Base-by-base conservation (phyloP, 768 basidiomycete genomes). In the Rhodotorula paludigena region DNA sequence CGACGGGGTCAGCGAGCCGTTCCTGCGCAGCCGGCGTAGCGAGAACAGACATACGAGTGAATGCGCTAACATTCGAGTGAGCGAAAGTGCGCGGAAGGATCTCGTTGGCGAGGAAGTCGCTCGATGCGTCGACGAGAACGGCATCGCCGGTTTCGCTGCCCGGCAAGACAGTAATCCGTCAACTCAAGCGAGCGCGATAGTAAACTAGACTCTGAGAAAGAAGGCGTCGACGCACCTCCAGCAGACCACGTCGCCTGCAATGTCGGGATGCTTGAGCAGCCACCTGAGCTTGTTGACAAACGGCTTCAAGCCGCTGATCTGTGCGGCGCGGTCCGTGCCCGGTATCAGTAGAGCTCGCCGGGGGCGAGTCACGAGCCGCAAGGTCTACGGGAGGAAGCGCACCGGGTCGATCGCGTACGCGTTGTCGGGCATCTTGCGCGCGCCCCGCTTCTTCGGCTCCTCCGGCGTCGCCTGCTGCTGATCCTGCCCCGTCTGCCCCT, bases 251-350 rank as follows among this genome's bases (percentile, higher is more conserved):
- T 59, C 57, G 1, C 23, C 55, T 5, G 56, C 54, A 8, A 48
- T 25, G 5, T 41, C 49, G 11, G 61, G 51, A 21, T 63, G 25
- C 23, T 10, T 5, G 14, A 68, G 14, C 28, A 68, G 57, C 25
- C 18, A 68, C 7, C 66, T 33, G 10, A 68, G 35, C 55, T 68
- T 68, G 42, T 2, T 42, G 36, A 68, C 28, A 52, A 68, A 68
- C 21, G 66, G 66, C 51, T 59, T 68, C 30, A 63, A 25, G 21
- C 66, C 61, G 16, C 35, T 0, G 39, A 63, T 33, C 66, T 68
- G 49, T 20, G n/a, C 23, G n/a, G n/a, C n/a, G n/a, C n/a, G n/a
- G n/a, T 4, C 28, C 28, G 15, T 7, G 5, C 8, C 44, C 20
- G 14, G 21, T 21, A 28, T 35, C 38, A 42, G 8, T 39, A 9